Evolutionary conservation across 2,329 filamentous ascomycete species (phyloP), one percentile per base, ranked within the genome.

Genomic region (Paraphoma chrysanthemicola): DNA sequence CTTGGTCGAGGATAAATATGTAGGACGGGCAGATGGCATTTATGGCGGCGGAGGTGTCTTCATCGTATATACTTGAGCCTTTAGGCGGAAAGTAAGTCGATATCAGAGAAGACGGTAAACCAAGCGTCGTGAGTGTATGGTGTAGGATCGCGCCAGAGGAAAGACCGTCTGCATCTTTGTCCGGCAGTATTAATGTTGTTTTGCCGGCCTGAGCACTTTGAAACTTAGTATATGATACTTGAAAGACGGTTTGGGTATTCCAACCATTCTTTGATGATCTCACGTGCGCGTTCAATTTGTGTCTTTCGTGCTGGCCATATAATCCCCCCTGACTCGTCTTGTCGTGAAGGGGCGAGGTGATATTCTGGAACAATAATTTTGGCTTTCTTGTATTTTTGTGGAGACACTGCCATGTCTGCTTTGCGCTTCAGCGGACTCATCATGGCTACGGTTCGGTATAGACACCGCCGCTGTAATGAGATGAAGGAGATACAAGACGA

Each of bases 81-180:
- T 89, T 90, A 48, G 79, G 76, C 2, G 88, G 76, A 3, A 89
- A 79, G 68, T 90, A 86, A 0, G 84, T 81, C 3, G 82, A 78
- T 53, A 90, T 86, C 1, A 83, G 73, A 6, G 79, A 72, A 7
- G 79, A 61, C 9, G 82, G 71, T 0, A 90, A 79, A 1, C 88
- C 88, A 0, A 90, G 82, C 1, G 85, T 74, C 1, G 83, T 72
- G 3, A 90, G 77, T 0, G 87, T 89, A 52, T 83, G 84, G 53
- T 85, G 79, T 1, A 90, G 70, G 30, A 90, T 90, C 1, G 84
- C 83, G 0, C 88, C 88, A 2, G 88, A 85, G 2, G 84, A 84
- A 3, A 91, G 77, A 0, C 88, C 88, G 70, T 90, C 88, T 2
- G 87, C 87, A 63, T 90, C 88, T 66, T 90, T 90, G 68, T 90